Evolutionary conservation across 805 yeast genomes (phyloP).

Genomic region (Monosporozyma solicola): DNA sequence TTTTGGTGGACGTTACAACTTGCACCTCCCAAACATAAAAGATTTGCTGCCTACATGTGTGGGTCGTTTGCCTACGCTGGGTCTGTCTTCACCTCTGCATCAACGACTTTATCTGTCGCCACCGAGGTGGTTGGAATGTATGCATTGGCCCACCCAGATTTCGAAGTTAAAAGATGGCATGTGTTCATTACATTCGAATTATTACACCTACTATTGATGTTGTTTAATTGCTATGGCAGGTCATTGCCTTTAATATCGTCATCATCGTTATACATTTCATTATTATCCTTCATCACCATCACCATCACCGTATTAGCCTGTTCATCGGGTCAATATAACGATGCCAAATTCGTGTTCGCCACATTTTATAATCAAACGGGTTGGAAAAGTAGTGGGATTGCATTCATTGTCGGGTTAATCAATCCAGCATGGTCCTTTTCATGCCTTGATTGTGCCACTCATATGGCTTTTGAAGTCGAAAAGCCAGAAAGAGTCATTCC

Average conservation of each 20-base stretch:
- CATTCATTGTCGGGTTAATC: conserved; percentile 56
- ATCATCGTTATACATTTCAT: conserved; percentile 45
- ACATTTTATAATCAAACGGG: conserved; percentile 53
- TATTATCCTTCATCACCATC: conserved; percentile 46
- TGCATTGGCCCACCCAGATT: conserved; percentile 27
- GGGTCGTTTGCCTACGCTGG: conserved; percentile 63
- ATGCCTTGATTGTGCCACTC: conserved; percentile 64
- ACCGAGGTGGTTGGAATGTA: conserved; percentile 47
- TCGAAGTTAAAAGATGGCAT: conserved; percentile 44
- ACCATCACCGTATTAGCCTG: conserved; percentile 49
- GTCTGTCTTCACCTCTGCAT: conserved; percentile 53
- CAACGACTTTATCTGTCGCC: conserved; percentile 51
- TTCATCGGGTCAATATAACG: conserved; percentile 46
- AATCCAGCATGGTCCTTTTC: conserved; percentile 68
- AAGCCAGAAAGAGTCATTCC: conserved; percentile 56
- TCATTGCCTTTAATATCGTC: conserved; percentile 45
- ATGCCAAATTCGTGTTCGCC: conserved; percentile 49
- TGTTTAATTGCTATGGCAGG: conserved; percentile 49
- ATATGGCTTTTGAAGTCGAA: conserved; percentile 60
- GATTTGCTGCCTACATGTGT: conserved; percentile 48
- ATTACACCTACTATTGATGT: conserved; percentile 36
- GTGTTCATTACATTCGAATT: conserved; percentile 46
- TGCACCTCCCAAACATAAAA: conserved; percentile 38
- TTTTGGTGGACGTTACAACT: conserved; percentile 51
- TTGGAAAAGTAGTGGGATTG: conserved; percentile 51